phyloP scores from a whole-genome alignment of 306 rosid species.

The Malus sieversii region DNA sequence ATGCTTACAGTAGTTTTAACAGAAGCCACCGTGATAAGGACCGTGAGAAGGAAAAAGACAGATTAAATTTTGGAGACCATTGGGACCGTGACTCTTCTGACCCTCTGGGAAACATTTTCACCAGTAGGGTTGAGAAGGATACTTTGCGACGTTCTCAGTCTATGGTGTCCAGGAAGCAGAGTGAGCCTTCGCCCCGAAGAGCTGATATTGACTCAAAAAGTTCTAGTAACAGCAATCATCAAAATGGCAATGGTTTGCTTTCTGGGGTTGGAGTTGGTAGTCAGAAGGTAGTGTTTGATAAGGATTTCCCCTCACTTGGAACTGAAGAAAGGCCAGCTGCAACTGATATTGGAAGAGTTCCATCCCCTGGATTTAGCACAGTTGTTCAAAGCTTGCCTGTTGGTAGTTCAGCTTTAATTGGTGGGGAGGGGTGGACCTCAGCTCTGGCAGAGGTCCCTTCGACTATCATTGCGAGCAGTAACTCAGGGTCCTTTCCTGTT shows the following conservation, averaged over 20 bases:
- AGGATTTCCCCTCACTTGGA: constrained; percentile 95
- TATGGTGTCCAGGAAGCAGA: constrained; percentile 70
- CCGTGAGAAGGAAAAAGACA: constrained; percentile 91
- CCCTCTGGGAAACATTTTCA: constrained; percentile 50
- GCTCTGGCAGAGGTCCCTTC: constrained; percentile 93
- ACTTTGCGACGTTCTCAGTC: constrained; percentile 74
- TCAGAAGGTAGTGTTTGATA: constrained; percentile 80
- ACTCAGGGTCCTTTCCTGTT: constrained; percentile 45
- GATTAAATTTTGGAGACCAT: constrained; percentile 49
- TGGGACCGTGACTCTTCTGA: constrained; percentile 79
- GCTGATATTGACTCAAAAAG: constrained; percentile 44
- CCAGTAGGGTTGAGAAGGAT: constrained; percentile 74
- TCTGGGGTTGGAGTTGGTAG: constrained; percentile 49
- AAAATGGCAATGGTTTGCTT: constrained; percentile 47
- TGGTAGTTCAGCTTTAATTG: constrained; percentile 71
- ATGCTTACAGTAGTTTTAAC: constrained; percentile 90
- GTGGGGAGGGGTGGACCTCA: constrained; percentile 96
- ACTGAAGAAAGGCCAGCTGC: constrained; percentile 71
- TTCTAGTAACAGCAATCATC: constrained; percentile 38
- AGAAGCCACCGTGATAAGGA: constrained; percentile 94
- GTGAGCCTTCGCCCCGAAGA: constrained; percentile 48
- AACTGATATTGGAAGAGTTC: constrained; percentile 70
- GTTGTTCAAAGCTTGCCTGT: constrained; percentile 75
- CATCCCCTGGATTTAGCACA: constrained; percentile 76
- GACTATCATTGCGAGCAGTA: constrained; percentile 50